Evolutionary conservation across 2,329 filamentous ascomycete species (phyloP), one percentile per base, ranked within the genome.

Genomic region (Thermothelomyces thermophilus): DNA sequence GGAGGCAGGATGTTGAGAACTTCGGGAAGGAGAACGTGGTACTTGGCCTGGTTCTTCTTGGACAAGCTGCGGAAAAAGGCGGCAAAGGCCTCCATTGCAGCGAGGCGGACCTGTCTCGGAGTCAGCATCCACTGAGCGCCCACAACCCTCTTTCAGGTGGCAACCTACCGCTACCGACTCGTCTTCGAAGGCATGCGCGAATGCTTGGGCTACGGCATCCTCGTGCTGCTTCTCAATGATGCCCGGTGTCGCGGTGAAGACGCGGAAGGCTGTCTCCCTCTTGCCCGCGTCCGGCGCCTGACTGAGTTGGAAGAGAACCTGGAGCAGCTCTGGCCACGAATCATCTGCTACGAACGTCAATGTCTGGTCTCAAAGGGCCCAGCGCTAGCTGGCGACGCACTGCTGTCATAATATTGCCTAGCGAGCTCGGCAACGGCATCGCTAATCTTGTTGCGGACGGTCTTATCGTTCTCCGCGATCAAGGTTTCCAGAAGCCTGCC

Each of bases 161-260:
- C 16, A 36, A 36, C 77, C 40, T 77, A 90, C 88, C 56, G 83
- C 74, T 52, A 91, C 84, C 46, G 89, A 84, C 46, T 86, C 83
- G 69, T 98, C 93, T 63, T 87, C 88, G 70, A 98, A 96, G 2
- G 91, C 93, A 62, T 87, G 87, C 52, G 86, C 83, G 66, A 98
- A 98, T 13, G 93, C 90, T 56, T 82, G 79, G 36, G 91, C 74
- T 30, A 98, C 90, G n/a, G 86, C 83, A 56, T 90, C 86, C 66
- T 96, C 89, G 62, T 97, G 91, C 66, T 96, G 88, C 69, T 86
- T 91, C 71, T 96, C 90, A 62, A 98, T 97, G 61, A 98, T 91
- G 28, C 87, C 87, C 4, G 93, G 93, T 1, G 91, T 97, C 1
- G 90, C 91, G 39, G 90, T 86, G 67, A 98, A 96, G 62, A 98